phyloP scores from a whole-genome alignment of 257 asterid genomes.

The Petrea volubilis region DNA sequence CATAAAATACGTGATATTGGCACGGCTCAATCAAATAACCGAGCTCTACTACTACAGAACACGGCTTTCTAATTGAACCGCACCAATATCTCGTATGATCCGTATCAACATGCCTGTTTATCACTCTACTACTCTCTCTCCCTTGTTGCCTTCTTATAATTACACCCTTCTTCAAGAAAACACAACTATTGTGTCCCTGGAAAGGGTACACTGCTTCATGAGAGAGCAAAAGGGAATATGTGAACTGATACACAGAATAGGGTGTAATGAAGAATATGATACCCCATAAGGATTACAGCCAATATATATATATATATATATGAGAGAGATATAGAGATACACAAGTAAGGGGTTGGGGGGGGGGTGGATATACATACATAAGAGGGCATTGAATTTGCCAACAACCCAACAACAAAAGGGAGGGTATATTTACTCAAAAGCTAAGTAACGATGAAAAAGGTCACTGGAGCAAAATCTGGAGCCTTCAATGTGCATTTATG shows the following conservation, averaged over 20 bases:
- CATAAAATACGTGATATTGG: conserved; percentile 83
- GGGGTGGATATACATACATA: conserved; percentile 21
- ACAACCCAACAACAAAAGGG: conserved; percentile 64
- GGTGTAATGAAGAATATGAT: conserved; percentile 21
- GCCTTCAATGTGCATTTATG: conserved; percentile 77
- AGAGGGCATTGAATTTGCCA: conserved; percentile 60
- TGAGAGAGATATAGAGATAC: conserved; percentile 20
- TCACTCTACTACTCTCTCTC: conserved; percentile 19
- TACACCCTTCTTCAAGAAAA: neutral
- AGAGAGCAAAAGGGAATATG: conserved; percentile 21
- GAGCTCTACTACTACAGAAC: conserved; percentile 51
- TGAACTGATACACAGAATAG: neutral
- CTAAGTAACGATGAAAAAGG: conserved; percentile 69
- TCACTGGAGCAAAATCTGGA: conserved; percentile 69
- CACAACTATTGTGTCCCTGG: neutral
- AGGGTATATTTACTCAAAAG: conserved; percentile 65
- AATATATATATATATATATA: conserved; percentile 20
- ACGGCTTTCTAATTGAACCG: conserved; percentile 88
- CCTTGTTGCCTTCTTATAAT: neutral
- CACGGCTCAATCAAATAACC: conserved; percentile 98
- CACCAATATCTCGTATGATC: conserved; percentile 79
- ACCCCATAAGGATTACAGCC: conserved; percentile 7
- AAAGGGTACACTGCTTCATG: neutral
- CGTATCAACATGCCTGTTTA: conserved; percentile 3
- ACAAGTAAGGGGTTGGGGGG: neutral